These are phyloP conservation scores for Phytophthora palmivora DNA, from an alignment of 352 stramenopile genomes.

Conservation along the genomic window DNA sequence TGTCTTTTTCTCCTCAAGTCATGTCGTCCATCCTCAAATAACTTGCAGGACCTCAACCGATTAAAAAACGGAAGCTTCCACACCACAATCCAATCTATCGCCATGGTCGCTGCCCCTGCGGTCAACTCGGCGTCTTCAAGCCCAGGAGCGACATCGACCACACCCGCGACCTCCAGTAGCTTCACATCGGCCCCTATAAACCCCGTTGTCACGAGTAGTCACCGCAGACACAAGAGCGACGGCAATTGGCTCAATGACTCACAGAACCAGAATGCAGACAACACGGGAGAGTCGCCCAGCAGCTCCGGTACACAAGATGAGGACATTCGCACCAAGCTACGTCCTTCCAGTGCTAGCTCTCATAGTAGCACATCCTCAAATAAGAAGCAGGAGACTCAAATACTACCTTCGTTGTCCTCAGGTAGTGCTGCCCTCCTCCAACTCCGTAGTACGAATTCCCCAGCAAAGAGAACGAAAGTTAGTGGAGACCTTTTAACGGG, in stretches of 20 bases:
- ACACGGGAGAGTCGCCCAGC: slow-evolving; percentile 14
- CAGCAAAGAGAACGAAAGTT: not conserved
- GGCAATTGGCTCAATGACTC: slow-evolving; percentile 22
- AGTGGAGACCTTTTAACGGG: not conserved
- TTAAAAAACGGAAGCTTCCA: slow-evolving; percentile 14
- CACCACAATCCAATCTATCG: not conserved
- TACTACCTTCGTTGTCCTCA: slow-evolving; percentile 57
- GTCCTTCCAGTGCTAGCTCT: slow-evolving; percentile 13
- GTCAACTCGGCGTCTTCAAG: slow-evolving; percentile 4
- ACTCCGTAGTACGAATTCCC: slow-evolving; percentile 16
- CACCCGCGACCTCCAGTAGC: slow-evolving; percentile 26
- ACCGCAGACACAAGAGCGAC: slow-evolving; percentile 28
- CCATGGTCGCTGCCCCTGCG: slow-evolving; percentile 10
- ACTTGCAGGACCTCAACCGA: not conserved
- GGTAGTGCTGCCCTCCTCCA: slow-evolving; percentile 47
- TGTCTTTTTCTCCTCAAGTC: no score
- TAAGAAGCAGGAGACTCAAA: not conserved
- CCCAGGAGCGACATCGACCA: not conserved
- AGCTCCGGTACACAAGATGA: slow-evolving; percentile 40
- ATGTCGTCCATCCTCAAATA: slow-evolving; percentile 1
- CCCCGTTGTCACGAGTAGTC: slow-evolving; percentile 38
- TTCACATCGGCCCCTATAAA: slow-evolving; percentile 54
- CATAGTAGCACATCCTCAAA: slow-evolving; percentile 11
- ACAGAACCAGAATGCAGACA: slow-evolving; percentile 18
- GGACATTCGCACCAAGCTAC: slow-evolving; percentile 31